Evolutionary conservation across 2,329 filamentous ascomycete genomes (phyloP).

Genomic region (Dactylonectria estremocensis): DNA sequence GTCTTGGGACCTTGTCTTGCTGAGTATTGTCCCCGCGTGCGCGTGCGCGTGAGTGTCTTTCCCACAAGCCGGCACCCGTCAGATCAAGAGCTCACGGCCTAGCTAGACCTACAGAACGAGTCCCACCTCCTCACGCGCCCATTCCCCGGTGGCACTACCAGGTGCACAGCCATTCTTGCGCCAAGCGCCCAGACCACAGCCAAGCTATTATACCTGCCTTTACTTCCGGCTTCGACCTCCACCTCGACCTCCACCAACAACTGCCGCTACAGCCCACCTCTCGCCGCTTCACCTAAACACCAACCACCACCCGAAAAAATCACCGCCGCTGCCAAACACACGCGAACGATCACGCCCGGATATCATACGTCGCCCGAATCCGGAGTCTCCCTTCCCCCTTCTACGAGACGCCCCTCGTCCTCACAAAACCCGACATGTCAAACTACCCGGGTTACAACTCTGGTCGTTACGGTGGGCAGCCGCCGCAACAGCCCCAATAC

Average conservation of each 20-base stretch:
- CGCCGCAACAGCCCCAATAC: conserved; percentile 57
- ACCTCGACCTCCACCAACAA: conserved; percentile 27
- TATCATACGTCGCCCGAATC: neutral
- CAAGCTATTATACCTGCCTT: conserved; percentile 21
- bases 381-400: neutral
- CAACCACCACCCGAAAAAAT: conserved; percentile 16
- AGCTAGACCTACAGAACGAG: neutral
- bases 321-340: conserved; percentile 11
- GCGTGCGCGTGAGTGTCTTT: neutral
- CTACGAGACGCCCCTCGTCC: conserved; percentile 8
- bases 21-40: conserved; percentile 2
- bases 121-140: conserved; percentile 29
- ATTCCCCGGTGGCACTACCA: conserved; percentile 15
- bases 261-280: conserved; percentile 16
- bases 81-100: conserved; percentile 4
- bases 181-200: conserved; percentile 28
- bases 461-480: conserved; percentile 59
- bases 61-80: neutral
- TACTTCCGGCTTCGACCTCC: conserved; percentile 27
- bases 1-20: conserved; percentile 3
- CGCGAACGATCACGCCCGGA: conserved; percentile 10
- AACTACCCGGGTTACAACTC: conserved; percentile 73
- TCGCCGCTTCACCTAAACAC: conserved; percentile 26
- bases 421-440: conserved; percentile 65
- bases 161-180: conserved; percentile 25